Base-by-base conservation (phyloP, 129 eudicot genomes). In the Saposhnikovia divaricata region DNA sequence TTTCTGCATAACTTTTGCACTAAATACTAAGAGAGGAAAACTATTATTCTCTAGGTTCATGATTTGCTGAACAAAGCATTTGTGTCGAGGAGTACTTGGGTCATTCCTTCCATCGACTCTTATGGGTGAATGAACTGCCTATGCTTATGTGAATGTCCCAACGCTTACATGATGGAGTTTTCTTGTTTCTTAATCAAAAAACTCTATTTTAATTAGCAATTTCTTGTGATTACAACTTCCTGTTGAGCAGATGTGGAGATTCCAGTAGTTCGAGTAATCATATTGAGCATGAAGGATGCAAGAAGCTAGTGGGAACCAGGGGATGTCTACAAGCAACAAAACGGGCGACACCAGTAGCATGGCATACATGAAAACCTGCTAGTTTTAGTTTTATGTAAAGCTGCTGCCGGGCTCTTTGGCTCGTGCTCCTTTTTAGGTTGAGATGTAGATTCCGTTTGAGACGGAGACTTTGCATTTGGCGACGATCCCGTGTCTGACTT, bases 321-420 rank as follows among this genome's bases (percentile, higher is more conserved):
- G 40, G 4, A 46, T 21, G 8, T 14, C 61, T 79, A 47, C 75
- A 38, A 65, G 43, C 47, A 74, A 72, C 83, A 74, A 50, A 48
- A 83, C 6, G 82, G 43, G 83, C 89, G 84, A 77, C 85, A 61
- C 69, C 69, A 61, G 8, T 61, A 21, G 9, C 34, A 79, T 61
- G 81, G n/a, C 55, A 88, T 59, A 53, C 91, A 85, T 38, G 89
- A 78, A 82, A 85, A 85, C 87, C 87, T 85, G 28, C 50, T 73
- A 48, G 75, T 7, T 65, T 46, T 44, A 72, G 72, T 39, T 19
- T 77, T 68, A 10, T 57, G 27, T 55, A 72, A 78, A 47, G 83
- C 61, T 74, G 57, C 57, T 77, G 69, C 61, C 5, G 83, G 74
- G 77, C 74, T 77, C 78, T 86, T 83, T 39, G 83, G 72, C 50